Conservation (phyloP, 352 stramenopile genomes). For the Elongisporangium undulatum region DNA sequence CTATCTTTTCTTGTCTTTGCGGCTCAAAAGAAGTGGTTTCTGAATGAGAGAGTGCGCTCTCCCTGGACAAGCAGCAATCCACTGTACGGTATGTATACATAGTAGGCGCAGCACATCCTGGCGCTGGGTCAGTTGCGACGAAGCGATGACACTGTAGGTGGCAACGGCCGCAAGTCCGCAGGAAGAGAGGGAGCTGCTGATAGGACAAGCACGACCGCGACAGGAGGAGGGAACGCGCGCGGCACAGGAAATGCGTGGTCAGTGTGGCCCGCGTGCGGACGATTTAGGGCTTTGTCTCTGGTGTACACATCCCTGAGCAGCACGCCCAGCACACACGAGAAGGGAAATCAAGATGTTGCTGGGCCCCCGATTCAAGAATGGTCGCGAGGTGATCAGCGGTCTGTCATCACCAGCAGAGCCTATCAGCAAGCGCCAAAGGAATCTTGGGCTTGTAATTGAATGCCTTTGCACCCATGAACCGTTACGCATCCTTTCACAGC, state of each 20-base stretch:
- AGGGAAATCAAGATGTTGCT: too few species aligned
- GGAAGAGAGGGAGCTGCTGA: background rate
- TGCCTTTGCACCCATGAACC: background rate
- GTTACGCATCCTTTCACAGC: background rate
- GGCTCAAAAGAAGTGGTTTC: background rate
- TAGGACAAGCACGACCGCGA: background rate
- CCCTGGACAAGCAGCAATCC: background rate
- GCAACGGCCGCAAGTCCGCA: background rate
- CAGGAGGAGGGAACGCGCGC: background rate
- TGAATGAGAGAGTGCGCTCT: background rate
- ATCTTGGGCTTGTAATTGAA: background rate
- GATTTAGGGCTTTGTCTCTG: background rate
- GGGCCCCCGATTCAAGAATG: background rate
- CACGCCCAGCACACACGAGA: background rate
- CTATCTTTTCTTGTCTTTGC: background rate
- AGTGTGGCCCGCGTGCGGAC: background rate
- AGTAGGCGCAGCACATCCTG: background rate
- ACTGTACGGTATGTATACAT: background rate
- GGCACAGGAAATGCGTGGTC: background rate
- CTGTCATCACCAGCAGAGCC: background rate
- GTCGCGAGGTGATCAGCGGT: background rate
- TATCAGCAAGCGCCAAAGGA: background rate
- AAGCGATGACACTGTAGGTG: background rate
- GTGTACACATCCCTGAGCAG: background rate
- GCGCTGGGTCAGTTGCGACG: background rate